A percentile compares a stretch with the other conserved stretches of the same genome.
These are phyloP conservation scores for Cryptococcus deneoformans DNA, from an alignment of 1,284 basidiomycete genomes.

Conservation along the genomic window DNA sequence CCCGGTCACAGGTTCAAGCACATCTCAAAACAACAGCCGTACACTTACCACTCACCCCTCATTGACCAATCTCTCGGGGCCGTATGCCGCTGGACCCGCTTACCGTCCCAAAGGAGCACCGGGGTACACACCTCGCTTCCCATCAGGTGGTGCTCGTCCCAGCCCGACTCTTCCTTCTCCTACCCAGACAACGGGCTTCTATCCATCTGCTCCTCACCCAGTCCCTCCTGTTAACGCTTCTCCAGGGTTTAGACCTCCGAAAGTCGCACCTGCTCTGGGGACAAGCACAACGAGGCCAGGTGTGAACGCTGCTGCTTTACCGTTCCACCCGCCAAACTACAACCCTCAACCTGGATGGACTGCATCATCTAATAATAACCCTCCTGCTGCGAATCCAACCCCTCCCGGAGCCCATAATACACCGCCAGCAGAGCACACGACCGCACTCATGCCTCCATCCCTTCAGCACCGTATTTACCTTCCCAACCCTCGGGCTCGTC, in stretches of 20 bases:
- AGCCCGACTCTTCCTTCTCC: constrained; percentile 17
- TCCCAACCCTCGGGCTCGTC: constrained; percentile 41
- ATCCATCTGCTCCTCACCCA: constrained; percentile 13
- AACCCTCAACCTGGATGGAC: background rate
- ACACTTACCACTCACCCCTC: constrained; percentile 27
- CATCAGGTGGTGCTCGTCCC: constrained; percentile 28
- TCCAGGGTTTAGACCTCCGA: constrained; percentile 18
- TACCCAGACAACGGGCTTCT: constrained; percentile 23
- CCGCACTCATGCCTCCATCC: constrained; percentile 44
- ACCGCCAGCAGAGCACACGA: constrained; percentile 32
- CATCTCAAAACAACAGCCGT: constrained; percentile 1
- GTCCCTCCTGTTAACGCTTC: constrained; percentile 16
- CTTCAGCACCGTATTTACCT: constrained; percentile 50
- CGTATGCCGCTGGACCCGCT: constrained; percentile 22
- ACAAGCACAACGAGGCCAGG: constrained; percentile 6
- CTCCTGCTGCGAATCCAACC: no score
- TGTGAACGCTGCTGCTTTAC: constrained; percentile 36
- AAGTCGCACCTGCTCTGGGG: constrained; percentile 3
- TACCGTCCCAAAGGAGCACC: constrained; percentile 32
- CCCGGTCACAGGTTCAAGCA: background rate
- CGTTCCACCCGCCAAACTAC: constrained; percentile 32
- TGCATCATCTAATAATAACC: no score
- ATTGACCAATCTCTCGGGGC: constrained; percentile 23
- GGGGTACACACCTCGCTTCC: constrained; percentile 33
- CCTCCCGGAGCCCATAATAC: background rate